These are phyloP conservation scores for Acer negundo DNA, from an alignment of 345 rosid species.

Conservation along the genomic window DNA sequence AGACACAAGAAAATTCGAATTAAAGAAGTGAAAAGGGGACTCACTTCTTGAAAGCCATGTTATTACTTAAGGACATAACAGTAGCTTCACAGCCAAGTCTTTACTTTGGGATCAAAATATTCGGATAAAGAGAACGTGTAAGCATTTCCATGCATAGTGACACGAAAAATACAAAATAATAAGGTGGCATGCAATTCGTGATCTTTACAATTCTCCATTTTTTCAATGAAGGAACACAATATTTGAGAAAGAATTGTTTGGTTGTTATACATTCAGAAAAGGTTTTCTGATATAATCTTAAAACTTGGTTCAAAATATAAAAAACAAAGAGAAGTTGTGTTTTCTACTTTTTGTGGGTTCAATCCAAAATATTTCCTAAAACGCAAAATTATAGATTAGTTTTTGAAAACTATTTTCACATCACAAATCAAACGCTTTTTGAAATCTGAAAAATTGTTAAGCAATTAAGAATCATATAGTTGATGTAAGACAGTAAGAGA, in stretches of 20 bases:
- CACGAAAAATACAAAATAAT: too few species aligned
- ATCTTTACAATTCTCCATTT: neutral
- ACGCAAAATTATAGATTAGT: neutral
- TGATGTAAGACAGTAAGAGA: neutral
- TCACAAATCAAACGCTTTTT: too few species aligned
- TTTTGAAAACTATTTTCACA: too few species aligned
- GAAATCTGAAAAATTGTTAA: neutral
- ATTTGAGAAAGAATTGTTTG: neutral
- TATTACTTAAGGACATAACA: neutral
- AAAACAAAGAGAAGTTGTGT: neutral
- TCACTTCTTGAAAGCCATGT: neutral
- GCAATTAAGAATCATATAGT: neutral
- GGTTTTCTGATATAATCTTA: neutral
- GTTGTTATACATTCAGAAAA: neutral
- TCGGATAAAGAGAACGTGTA: neutral
- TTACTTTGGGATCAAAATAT: neutral
- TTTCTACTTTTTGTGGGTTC: neutral
- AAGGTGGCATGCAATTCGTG: neutral
- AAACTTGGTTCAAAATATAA: neutral
- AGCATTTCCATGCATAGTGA: neutral
- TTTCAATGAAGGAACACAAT: neutral
- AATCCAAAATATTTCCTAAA: neutral
- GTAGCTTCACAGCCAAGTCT: neutral
- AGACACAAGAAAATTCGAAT: conserved; percentile 17
- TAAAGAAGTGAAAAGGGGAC: conserved; percentile 14